Evolutionary conservation across 352 stramenopile genomes (phyloP).

Genomic region (Phytophthora podocarpi): DNA sequence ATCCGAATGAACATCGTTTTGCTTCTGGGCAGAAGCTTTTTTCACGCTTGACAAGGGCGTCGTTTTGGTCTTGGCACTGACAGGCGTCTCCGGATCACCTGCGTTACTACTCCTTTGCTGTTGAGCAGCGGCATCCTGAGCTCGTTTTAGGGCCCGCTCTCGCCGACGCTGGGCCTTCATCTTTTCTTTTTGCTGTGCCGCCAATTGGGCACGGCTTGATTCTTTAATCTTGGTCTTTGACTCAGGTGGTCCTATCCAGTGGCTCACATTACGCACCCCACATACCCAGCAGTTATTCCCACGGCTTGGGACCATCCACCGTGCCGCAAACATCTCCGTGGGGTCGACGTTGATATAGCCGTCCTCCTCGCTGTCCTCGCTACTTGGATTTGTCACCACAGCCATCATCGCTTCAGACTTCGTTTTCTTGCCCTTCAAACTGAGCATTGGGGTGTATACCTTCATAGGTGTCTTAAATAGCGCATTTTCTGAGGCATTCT

Average conservation of each 20-base stretch:
- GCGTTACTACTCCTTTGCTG: constrained; percentile 9
- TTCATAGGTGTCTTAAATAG: constrained; percentile 77
- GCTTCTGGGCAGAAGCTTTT: constrained; percentile 6
- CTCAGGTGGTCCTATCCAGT: constrained; percentile 57
- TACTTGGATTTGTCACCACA: constrained; percentile 68
- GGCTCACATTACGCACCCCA: constrained; percentile 69
- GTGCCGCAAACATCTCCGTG: constrained; percentile 64
- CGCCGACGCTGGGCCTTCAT: constrained; percentile 17
- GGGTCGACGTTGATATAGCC: constrained; percentile 78
- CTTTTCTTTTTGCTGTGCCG: constrained; percentile 21
- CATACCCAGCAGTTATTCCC: constrained; percentile 77
- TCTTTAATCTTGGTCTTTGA: constrained; percentile 43
- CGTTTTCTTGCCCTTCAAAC: constrained; percentile 10
- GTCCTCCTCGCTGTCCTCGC: constrained; percentile 57
- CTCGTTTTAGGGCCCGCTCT: constrained; percentile 22
- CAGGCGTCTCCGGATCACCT: constrained; percentile 8
- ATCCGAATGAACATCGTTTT: constrained; percentile 10
- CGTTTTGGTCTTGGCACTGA: constrained; percentile 9
- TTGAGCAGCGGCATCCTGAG: constrained; percentile 4
- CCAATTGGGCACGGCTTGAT: constrained; percentile 3
- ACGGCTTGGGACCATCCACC: constrained; percentile 73
- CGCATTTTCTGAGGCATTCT: constrained; percentile 67
- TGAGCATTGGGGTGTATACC: constrained; percentile 55
- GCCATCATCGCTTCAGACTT: constrained; percentile 65
- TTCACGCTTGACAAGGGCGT: constrained; percentile 17